phyloP scores from a whole-genome alignment of 2,329 filamentous ascomycete genomes.

The Neopestalotiopsis clavispora region DNA sequence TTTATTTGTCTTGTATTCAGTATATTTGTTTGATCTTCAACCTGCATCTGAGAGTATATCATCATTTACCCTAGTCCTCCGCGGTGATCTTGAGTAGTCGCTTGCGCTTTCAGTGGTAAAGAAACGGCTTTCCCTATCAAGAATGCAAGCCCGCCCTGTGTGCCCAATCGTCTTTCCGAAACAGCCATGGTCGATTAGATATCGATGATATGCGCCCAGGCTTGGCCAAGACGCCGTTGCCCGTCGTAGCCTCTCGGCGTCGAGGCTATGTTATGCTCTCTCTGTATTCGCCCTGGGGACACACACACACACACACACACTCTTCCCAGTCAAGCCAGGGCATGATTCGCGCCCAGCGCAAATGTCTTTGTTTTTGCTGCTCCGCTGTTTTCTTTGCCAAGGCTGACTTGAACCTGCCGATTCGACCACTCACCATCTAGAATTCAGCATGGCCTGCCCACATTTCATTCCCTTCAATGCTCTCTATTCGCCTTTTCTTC shows the following conservation, averaged over 20 bases:
- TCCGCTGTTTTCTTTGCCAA: background rate
- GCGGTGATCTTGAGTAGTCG: too few species aligned
- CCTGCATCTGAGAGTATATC: background rate
- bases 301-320: too few species aligned
- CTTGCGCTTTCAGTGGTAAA: too few species aligned
- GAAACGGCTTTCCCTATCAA: too few species aligned
- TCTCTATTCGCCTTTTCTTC: background rate
- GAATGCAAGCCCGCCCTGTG: background rate
- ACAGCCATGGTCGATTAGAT: background rate
- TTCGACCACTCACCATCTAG: background rate
- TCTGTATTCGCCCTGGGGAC: background rate
- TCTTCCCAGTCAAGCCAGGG: background rate
- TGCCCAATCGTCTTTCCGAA: background rate
- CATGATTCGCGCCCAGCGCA: background rate
- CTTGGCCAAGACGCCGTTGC: conserved; percentile 7
- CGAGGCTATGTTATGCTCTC: conserved; percentile 10
- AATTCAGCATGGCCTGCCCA: conserved; percentile 1
- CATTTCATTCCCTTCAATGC: background rate
- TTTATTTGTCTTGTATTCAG: background rate
- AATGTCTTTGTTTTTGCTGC: background rate
- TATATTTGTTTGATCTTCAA: background rate
- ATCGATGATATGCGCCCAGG: conserved; percentile 10
- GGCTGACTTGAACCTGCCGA: background rate
- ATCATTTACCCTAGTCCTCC: background rate
- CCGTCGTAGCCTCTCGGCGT: conserved; percentile 8